A percentile compares a stretch with the other conserved stretches of the same genome.
Evolutionary conservation across 208 protist genomes (phyloP).

Genomic region (Trypanosoma mega): DNA sequence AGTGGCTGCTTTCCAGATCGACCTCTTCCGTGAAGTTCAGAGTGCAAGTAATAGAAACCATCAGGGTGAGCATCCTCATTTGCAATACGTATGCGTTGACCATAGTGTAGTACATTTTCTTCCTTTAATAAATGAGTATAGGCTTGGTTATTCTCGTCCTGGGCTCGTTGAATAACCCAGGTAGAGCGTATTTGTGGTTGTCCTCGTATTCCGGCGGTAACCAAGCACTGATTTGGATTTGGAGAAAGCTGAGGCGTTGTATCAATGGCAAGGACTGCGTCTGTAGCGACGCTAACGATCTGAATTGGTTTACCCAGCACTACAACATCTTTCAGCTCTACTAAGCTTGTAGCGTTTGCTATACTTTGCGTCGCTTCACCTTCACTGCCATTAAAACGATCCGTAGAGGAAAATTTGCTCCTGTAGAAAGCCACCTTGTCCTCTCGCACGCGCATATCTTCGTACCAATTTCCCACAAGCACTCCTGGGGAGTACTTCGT

Average conservation of each 20-base stretch:
- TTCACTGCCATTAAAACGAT: background rate
- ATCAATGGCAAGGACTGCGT: slow-evolving; percentile 60
- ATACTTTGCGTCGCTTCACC: slow-evolving; percentile 23
- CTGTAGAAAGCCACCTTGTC: slow-evolving; percentile 72
- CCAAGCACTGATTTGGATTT: slow-evolving; percentile 27
- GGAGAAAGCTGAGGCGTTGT: slow-evolving; percentile 12
- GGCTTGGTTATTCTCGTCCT: slow-evolving; percentile 70
- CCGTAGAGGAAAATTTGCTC: slow-evolving; percentile 16
- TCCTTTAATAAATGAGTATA: slow-evolving; percentile 52
- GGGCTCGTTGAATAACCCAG: slow-evolving; percentile 65
- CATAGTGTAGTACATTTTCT: slow-evolving; percentile 73
- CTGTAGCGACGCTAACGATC: slow-evolving; percentile 46
- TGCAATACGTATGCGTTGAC: slow-evolving; percentile 72
- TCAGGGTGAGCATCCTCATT: slow-evolving; percentile 59
- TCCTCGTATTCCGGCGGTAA: slow-evolving; percentile 17
- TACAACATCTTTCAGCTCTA: slow-evolving; percentile 23
- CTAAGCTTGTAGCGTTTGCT: slow-evolving; percentile 31
- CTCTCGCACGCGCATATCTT: slow-evolving; percentile 73
- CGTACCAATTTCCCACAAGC: slow-evolving; percentile 87
- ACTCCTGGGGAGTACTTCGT: slow-evolving; percentile 79
- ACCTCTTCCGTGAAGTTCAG: slow-evolving; percentile 32
- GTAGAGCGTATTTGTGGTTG: slow-evolving; percentile 57
- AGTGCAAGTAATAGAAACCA: slow-evolving; percentile 74
- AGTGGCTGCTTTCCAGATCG: slow-evolving; percentile 39
- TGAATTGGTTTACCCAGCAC: slow-evolving; percentile 59